Conservation (phyloP, 2,329 filamentous ascomycete genomes). For the Talaromyces verruculosus region DNA sequence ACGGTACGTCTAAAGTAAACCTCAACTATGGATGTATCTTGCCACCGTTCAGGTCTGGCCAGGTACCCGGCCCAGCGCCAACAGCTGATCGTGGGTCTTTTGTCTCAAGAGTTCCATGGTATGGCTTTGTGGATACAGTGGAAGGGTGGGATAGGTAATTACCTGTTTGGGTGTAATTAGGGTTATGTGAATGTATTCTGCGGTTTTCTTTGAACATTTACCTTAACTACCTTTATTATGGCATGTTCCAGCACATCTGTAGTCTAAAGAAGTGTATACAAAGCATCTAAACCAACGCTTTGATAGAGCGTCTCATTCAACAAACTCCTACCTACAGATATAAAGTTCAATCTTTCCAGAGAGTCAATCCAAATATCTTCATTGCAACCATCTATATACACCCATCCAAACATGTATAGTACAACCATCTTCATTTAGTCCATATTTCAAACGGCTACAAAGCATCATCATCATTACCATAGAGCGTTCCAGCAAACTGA, state of each 20-base stretch:
- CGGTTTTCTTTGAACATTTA: not conserved
- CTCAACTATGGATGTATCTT: not conserved
- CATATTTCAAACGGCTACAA: not conserved
- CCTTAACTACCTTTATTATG: no score
- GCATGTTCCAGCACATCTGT: not conserved
- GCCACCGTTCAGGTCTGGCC: not conserved
- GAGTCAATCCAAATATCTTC: not conserved
- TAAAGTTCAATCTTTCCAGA: not conserved
- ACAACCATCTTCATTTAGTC: not conserved
- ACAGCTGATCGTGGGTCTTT: not conserved
- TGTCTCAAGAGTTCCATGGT: not conserved
- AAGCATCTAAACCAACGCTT: not conserved
- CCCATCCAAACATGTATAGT: not conserved
- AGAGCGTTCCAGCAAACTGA: not conserved
- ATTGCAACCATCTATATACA: not conserved
- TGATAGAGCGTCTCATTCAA: not conserved
- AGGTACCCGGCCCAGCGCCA: not conserved
- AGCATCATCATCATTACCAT: not conserved
- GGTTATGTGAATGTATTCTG: not conserved
- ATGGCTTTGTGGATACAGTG: not conserved
- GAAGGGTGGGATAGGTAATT: not conserved
- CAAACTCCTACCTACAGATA: not conserved
- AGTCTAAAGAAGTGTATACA: not conserved
- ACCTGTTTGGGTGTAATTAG: not conserved
- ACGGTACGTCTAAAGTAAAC: not conserved